A percentile compares a stretch with the other conserved stretches of the same genome.
Conservation (phyloP, 2,329 filamentous ascomycete species). For the Alternaria sp. region DNA sequence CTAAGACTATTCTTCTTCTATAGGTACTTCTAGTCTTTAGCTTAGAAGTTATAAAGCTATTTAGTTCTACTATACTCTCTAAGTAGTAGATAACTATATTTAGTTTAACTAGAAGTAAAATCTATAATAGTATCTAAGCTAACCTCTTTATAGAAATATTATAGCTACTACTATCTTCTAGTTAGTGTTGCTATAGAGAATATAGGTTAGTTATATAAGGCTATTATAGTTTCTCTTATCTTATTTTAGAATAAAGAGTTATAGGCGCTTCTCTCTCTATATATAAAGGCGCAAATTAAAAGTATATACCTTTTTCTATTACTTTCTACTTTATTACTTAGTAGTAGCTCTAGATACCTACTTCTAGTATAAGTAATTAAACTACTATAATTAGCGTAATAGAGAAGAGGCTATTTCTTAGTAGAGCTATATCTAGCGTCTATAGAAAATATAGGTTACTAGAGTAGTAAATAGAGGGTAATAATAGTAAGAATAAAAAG, state of each 20-base stretch:
- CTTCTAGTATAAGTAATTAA: slow-evolving; percentile 39
- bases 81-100: slow-evolving; percentile 9
- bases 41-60: slow-evolving; percentile 15
- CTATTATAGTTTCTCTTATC: slow-evolving; percentile 23
- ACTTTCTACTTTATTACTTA: slow-evolving; percentile 44
- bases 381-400: slow-evolving; percentile 37
- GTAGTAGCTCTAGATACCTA: slow-evolving; percentile 44
- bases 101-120: slow-evolving; percentile 12
- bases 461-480: slow-evolving; percentile 6
- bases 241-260: slow-evolving; percentile 24
- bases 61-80: slow-evolving; percentile 5
- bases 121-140: slow-evolving; percentile 26
- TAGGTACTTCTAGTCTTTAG: too few relatives aligned
- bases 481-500: too few relatives aligned
- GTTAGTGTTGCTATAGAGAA: slow-evolving; percentile 45
- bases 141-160: slow-evolving; percentile 43
- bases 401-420: slow-evolving; percentile 34
- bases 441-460: slow-evolving; percentile 4
- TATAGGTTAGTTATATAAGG: slow-evolving; percentile 33
- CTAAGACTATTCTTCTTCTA: too few relatives aligned
- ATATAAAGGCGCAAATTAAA: slow-evolving; percentile 28
- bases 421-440: slow-evolving; percentile 21
- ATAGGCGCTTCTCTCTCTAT: slow-evolving; percentile 30
- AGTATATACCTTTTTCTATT: slow-evolving; percentile 25
- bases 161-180: slow-evolving; percentile 37